Conservation (phyloP, 306 rosid species). For the Lathyrus oleraceus region DNA sequence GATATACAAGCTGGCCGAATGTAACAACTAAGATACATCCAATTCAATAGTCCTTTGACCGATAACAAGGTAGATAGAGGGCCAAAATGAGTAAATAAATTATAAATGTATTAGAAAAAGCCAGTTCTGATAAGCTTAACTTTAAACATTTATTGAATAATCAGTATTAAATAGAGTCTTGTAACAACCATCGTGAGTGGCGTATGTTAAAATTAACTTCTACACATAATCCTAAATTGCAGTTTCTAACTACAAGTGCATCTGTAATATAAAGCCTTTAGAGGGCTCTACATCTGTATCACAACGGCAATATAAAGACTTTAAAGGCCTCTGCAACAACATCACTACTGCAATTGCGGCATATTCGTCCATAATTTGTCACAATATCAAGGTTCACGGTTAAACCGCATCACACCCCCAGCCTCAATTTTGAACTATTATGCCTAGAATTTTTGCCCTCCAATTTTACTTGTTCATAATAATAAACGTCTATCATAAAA, state of each 20-base stretch:
- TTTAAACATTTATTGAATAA: background rate
- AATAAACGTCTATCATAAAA: background rate
- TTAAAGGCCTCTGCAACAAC: background rate
- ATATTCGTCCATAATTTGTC: background rate
- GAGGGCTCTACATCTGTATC: background rate
- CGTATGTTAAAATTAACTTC: background rate
- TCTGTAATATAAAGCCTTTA: background rate
- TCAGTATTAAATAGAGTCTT: background rate
- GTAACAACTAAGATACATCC: conserved; percentile 16
- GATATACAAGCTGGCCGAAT: conserved; percentile 9
- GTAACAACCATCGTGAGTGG: background rate
- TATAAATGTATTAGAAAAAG: background rate
- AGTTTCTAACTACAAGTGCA: background rate
- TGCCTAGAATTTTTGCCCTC: background rate
- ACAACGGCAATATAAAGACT: background rate
- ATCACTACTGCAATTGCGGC: background rate
- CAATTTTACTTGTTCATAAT: background rate
- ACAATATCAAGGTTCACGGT: background rate
- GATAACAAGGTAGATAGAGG: conserved; percentile 6
- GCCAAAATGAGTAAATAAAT: background rate
- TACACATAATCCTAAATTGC: background rate
- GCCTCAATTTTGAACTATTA: background rate
- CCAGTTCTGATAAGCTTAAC: background rate
- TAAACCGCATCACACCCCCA: background rate
- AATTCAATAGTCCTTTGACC: background rate